Conservation (phyloP, 2,329 filamentous ascomycete genomes). For the Epichloe typhina region DNA sequence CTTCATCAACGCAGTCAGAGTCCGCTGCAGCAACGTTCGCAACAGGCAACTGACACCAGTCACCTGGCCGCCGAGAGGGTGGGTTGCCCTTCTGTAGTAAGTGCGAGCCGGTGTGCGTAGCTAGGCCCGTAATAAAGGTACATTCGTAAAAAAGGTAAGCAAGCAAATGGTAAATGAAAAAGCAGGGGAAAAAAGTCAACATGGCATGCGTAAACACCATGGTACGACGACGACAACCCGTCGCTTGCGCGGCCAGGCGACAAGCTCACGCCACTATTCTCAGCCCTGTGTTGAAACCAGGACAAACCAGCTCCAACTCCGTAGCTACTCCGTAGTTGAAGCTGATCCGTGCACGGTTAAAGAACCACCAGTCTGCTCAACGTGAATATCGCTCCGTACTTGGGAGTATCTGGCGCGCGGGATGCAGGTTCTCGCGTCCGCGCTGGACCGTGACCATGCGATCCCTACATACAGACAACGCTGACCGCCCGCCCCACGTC, state of each 20-base stretch:
- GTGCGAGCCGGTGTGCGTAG: too few species aligned
- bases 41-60: too few species aligned
- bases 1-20: too few species aligned
- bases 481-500: conserved; percentile 5
- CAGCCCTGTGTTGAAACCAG: not conserved
- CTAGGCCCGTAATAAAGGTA: too few species aligned
- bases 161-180: not conserved
- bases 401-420: not conserved
- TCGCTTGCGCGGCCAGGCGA: not conserved
- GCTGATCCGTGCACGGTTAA: not conserved
- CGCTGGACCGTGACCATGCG: conserved; percentile 6
- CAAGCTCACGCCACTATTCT: not conserved
- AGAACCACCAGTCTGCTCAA: too few species aligned
- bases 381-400: not conserved
- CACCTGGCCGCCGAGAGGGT: too few species aligned
- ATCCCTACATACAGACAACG: conserved; percentile 10
- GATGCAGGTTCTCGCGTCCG: conserved; percentile 7
- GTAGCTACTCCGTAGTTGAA: not conserved
- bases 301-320: not conserved
- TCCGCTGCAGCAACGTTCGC: too few species aligned
- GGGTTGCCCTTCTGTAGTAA: too few species aligned
- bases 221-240: not conserved
- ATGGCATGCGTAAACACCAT: not conserved
- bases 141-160: too few species aligned
- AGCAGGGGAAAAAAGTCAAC: not conserved